Evolutionary conservation across 2,329 filamentous ascomycete genomes (phyloP), one percentile per base, ranked within the genome.

Genomic region (Stromatinia cepivora): DNA sequence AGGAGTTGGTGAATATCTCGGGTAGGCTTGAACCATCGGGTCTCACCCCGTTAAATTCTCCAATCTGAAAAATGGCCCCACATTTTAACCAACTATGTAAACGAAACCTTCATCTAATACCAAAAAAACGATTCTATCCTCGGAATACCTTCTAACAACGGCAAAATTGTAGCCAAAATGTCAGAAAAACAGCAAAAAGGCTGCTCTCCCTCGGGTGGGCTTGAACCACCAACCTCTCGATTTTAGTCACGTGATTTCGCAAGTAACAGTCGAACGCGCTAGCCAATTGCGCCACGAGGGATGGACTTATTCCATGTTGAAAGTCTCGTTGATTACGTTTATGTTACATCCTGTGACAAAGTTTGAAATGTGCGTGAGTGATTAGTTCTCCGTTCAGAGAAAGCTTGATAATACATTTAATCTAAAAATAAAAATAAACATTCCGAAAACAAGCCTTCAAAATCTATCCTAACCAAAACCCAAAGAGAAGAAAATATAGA

Each of bases 201-300:
- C 1, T 1, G n/a, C n/a, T 15, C 61, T 65, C 62, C 62, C 62
- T 65, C 62, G 62, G 9, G 48, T 65, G 62, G 62, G 62, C 8
- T 65, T 3, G 62, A 65, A 65, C 62, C 62, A 65, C 48, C 9
- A 65, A 54, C 62, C 62, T 65, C 62, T 65, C 62, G 62, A 65
- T n/a, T n/a, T n/a, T n/a, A n/a, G n/a, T 64, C 7, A 34, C 28
- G 20, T 36, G 22, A 20, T n/a, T 17, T 45, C n/a, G 13, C 20
- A 20, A 25, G 10, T 65, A 65, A 65, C 62, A 65, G 62, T 65
- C 62, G 62, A 65, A 65, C 62, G n/a, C n/a, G n/a, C n/a, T n/a
- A n/a, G n/a, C n/a, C n/a, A n/a, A n/a, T n/a, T n/a, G n/a, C n/a
- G n/a, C 62, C 62, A 65, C 62, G 62, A 65, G 62, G 62, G 39